These are phyloP conservation scores for Spathaspora hagerdaliae DNA, from an alignment of 805 yeast species.

Conservation along the genomic window DNA sequence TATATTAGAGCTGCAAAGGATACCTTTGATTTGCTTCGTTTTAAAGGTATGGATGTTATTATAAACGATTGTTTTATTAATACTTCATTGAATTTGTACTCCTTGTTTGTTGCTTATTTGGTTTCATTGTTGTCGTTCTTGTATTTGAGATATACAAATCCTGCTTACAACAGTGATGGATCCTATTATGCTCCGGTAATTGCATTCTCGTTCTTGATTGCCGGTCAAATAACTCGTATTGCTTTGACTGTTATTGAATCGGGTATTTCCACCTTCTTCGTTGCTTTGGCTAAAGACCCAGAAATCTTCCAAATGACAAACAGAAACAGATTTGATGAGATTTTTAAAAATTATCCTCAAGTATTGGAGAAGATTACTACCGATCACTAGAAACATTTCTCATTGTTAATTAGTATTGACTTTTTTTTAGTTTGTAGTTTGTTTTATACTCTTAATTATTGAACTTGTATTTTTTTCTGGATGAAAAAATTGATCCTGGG, in stretches of 20 bases:
- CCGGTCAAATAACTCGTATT: constrained; percentile 71
- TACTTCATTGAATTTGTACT: constrained; percentile 73
- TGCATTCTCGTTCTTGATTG: constrained; percentile 69
- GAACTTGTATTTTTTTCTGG: too few relatives aligned
- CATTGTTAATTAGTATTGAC: too few relatives aligned
- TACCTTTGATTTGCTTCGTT: constrained; percentile 72
- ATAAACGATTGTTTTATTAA: constrained; percentile 80
- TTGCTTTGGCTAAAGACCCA: constrained; percentile 81
- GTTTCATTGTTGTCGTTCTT: constrained; percentile 61
- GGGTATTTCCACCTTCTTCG: constrained; percentile 80
- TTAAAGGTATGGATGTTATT: constrained; percentile 79
- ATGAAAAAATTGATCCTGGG: too few relatives aligned
- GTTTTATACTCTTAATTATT: too few relatives aligned
- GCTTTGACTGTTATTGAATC: constrained; percentile 72
- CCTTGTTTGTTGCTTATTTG: constrained; percentile 63
- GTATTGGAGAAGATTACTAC: constrained; percentile 53
- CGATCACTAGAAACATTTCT: constrained; percentile 18
- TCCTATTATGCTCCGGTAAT: constrained; percentile 66
- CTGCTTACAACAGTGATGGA: constrained; percentile 59
- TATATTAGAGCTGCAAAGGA: constrained; percentile 76
- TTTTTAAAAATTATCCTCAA: constrained; percentile 64
- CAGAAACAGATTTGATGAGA: constrained; percentile 60
- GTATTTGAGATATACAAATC: constrained; percentile 64
- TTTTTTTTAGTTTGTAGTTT: too few relatives aligned
- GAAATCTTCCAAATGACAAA: constrained; percentile 72